These are phyloP conservation scores for Panicum hallii DNA, from an alignment of 202 grass and related monocot genomes.

Conservation along the genomic window DNA sequence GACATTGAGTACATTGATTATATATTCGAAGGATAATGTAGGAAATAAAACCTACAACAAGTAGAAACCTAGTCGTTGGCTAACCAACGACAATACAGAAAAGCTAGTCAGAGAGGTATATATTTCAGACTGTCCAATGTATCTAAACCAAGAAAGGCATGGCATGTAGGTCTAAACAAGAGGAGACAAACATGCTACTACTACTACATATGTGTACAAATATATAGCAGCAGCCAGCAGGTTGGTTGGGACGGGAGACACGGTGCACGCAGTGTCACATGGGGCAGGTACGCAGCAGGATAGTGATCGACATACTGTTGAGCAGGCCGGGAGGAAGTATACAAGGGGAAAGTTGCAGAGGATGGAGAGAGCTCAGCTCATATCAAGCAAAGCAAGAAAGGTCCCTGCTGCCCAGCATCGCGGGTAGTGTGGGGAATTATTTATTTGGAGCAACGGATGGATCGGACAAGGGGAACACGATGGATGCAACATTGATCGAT, in stretches of 20 bases:
- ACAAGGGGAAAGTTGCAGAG: constrained; percentile 41
- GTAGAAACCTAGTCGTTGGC: neutral
- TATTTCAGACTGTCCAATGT: constrained; percentile 2
- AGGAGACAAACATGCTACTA: constrained; percentile 9
- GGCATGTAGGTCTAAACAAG: constrained; percentile 28
- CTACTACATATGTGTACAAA: neutral
- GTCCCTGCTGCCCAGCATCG: neutral
- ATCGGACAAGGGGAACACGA: constrained; percentile 48
- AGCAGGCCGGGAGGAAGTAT: neutral
- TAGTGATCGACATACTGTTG: constrained; percentile 13
- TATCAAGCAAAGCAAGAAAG: neutral
- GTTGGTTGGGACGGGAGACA: neutral
- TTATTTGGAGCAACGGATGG: constrained; percentile 3
- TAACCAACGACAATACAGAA: neutral
- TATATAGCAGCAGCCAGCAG: too few relatives aligned
- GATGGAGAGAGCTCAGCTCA: neutral
- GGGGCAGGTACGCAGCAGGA: constrained; percentile 25
- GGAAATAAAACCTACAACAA: too few relatives aligned
- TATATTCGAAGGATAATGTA: too few relatives aligned
- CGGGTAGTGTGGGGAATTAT: neutral
- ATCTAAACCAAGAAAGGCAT: neutral
- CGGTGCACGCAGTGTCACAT: constrained; percentile 42
- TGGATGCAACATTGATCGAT: neutral
- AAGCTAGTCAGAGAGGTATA: constrained; percentile 11
- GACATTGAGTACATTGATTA: too few relatives aligned